Percentiles rank a stretch among this genome's conserved stretches.
These are phyloP conservation scores for Apiospora koreana DNA, from an alignment of 2,329 filamentous ascomycete species.

Conservation along the genomic window DNA sequence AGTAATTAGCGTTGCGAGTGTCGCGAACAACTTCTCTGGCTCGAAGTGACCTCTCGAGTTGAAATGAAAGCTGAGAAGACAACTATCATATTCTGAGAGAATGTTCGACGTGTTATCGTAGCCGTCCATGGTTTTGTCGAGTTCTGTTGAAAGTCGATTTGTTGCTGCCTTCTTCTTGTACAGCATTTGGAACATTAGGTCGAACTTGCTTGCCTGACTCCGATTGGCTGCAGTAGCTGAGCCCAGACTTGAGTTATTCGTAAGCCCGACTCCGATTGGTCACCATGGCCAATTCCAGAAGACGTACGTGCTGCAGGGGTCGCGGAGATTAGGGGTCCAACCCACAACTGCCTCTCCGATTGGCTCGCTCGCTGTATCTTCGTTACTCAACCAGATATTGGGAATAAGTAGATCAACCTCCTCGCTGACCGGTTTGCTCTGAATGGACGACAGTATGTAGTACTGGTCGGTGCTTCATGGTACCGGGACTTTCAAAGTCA, in stretches of 20 bases:
- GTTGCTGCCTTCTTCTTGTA: not conserved
- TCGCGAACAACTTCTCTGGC: not conserved
- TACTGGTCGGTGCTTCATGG: too few relatives aligned
- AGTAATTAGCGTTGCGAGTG: not conserved
- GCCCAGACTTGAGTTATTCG: not conserved
- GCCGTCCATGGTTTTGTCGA: not conserved
- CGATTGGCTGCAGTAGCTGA: not conserved
- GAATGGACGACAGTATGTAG: not conserved
- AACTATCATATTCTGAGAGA: not conserved
- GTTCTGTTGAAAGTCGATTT: not conserved
- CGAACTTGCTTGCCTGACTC: not conserved
- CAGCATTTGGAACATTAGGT: not conserved
- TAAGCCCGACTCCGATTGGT: not conserved
- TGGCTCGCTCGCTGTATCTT: not conserved
- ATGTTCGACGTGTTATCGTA: not conserved
- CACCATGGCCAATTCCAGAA: not conserved
- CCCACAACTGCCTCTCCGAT: not conserved
- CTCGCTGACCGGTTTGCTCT: not conserved
- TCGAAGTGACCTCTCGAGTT: not conserved
- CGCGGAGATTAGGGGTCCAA: not conserved
- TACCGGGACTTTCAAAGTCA: too few relatives aligned
- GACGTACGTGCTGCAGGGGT: not conserved
- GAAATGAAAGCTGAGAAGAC: not conserved
- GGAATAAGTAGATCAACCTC: not conserved
- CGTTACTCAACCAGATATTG: not conserved